Base-by-base conservation (phyloP, 495 filamentous ascomycete species). In the Hypomontagnella monticulosa region DNA sequence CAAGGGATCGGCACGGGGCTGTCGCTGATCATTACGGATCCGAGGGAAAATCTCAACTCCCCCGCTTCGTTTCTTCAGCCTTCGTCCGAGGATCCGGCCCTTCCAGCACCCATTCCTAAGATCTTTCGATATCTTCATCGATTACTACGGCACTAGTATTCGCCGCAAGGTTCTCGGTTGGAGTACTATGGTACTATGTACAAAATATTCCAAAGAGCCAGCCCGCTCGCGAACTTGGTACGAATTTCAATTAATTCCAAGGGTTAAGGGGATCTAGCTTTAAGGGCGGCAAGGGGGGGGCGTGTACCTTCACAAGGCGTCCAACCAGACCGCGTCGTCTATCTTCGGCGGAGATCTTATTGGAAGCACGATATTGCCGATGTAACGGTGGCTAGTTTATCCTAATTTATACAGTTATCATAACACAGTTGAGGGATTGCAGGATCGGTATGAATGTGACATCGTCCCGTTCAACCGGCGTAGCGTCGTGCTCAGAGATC, bases 391-490 rank as follows among this genome's bases (percentile, higher is more conserved):
- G 52, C 54, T 57, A 32, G 54, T 62, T 67, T 62, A 62, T 62
- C 52, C 58, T 62, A 41, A 61, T 61, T 57, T 48, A 52, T n/a
- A 38, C 57, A 42, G 23, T 27, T 27, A 27, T 27, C 54, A 15
- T 42, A 12, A n/a, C 44, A 53, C 58, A 58, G 57, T 58, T 52
- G 64, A 32, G 57, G 60, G 66, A 69, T 69, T 69, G 50, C 60
- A 63, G 66, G 66, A 69, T 63, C 55, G 66, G 66, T 60, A 69
- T 60, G 16, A 47, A 63, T 59, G 59, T 69, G 42, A 63, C 66
- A 69, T 63, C 55, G 50, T 69, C 55, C 60, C 66, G 55, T 50
- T 37, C 54, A 64, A 55, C 66, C 66, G 60, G 59, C 34, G 55
- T 48, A 49, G 19, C 32, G 57, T 52, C 15, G 49, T 38, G 40